phyloP scores from a whole-genome alignment of 225 moss, liverwort and hornwort genomes.

The Thuidium tamariscinum region DNA sequence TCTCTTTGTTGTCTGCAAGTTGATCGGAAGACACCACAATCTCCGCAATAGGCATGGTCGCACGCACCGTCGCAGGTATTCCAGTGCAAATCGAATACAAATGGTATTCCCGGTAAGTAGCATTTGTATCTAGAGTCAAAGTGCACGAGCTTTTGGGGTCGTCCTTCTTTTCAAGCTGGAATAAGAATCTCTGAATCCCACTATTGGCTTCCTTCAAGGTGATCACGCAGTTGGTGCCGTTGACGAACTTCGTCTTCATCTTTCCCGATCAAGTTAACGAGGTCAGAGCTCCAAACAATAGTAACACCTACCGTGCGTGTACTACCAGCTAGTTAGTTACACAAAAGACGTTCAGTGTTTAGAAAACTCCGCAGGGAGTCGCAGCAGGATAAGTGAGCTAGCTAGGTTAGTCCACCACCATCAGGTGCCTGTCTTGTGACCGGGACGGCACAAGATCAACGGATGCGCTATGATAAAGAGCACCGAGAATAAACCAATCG shows the following conservation, averaged over 20 bases:
- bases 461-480: background rate
- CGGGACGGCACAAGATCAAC: background rate
- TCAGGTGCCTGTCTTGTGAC: background rate
- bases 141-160: background rate
- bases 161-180: background rate
- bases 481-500: background rate
- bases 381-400: background rate
- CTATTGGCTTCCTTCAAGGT: slow-evolving; percentile 2
- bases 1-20: background rate
- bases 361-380: background rate
- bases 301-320: too few relatives aligned
- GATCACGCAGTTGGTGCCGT: background rate
- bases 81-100: background rate
- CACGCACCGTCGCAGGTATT: background rate
- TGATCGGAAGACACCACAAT: background rate
- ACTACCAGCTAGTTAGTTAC: background rate
- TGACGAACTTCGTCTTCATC: slow-evolving; percentile 10
- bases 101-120: background rate
- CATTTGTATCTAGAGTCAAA: background rate
- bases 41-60: background rate
- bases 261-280: background rate
- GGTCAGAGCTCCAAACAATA: background rate
- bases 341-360: background rate
- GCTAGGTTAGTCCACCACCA: background rate
- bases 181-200: background rate